Evolutionary conservation across 345 rosid genomes (phyloP).

Genomic region (Adansonia digitata): DNA sequence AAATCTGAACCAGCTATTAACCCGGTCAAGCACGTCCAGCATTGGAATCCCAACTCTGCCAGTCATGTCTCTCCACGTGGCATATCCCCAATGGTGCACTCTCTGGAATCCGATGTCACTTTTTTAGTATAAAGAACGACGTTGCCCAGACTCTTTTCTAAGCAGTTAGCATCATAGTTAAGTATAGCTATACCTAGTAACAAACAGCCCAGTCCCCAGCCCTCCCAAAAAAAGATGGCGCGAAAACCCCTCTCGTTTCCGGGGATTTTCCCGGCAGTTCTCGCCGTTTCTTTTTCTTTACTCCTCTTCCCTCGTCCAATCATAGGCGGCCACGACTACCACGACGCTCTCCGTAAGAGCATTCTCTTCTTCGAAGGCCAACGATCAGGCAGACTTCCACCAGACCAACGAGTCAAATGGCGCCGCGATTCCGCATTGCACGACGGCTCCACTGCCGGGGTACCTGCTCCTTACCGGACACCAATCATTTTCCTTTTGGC

Average conservation of each 20-base stretch:
- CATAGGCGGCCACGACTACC: constrained; percentile 57
- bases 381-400: constrained; percentile 79
- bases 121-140: constrained; percentile 44
- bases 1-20: not conserved
- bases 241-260: constrained; percentile 34
- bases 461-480: constrained; percentile 20
- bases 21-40: constrained; percentile 44
- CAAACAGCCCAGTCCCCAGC: not conserved
- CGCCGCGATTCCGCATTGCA: constrained; percentile 83
- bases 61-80: constrained; percentile 46
- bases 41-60: constrained; percentile 29
- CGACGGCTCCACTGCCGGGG: constrained; percentile 69
- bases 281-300: constrained; percentile 19
- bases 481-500: constrained; percentile 13
- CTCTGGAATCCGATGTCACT: constrained; percentile 71
- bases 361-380: constrained; percentile 96
- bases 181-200: no score
- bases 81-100: constrained; percentile 9
- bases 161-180: no score
- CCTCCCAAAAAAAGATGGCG: constrained; percentile 52
- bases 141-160: constrained; percentile 11
- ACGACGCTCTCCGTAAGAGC: constrained; percentile 73
- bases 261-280: constrained; percentile 24
- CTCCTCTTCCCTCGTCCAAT: constrained; percentile 24
- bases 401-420: constrained; percentile 74